A percentile compares a stretch with the other conserved stretches of the same genome.
Evolutionary conservation across 2,329 filamentous ascomycete species (phyloP).

Genomic region (Onygena corvina): DNA sequence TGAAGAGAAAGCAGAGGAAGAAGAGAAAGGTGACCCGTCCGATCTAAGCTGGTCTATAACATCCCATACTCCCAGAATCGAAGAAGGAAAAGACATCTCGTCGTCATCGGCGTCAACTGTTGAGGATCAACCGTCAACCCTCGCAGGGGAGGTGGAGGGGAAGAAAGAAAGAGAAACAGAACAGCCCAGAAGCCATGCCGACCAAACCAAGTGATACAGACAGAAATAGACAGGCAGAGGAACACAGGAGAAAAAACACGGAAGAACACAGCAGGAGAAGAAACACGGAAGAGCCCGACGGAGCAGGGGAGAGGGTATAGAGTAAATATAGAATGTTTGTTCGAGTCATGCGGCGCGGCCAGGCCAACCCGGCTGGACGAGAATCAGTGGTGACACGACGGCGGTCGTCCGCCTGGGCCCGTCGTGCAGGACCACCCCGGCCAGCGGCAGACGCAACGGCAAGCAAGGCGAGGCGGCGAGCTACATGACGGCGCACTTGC

Average conservation of each 20-base stretch:
- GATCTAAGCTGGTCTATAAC: too few relatives aligned
- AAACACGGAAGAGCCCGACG: background rate
- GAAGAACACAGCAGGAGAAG: background rate
- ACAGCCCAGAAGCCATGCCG: constrained; percentile 1
- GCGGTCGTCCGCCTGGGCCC: too few relatives aligned
- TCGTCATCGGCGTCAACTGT: constrained; percentile 4
- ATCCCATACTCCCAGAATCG: too few relatives aligned
- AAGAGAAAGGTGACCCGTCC: too few relatives aligned
- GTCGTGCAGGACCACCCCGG: too few relatives aligned
- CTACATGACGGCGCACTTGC: constrained; percentile 79
- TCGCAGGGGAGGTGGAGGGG: background rate
- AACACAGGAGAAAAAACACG: background rate
- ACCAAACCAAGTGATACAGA: background rate
- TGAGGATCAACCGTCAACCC: too few relatives aligned
- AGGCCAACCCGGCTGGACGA: too few relatives aligned
- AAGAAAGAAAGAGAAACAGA: constrained; percentile 5
- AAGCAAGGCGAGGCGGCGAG: background rate
- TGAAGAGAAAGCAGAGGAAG: background rate
- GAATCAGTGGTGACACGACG: too few relatives aligned
- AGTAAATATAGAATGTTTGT: too few relatives aligned
- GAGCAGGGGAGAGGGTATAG: too few relatives aligned
- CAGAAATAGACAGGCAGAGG: constrained; percentile 2
- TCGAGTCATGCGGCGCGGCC: too few relatives aligned
- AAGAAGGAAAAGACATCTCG: constrained; percentile 3
- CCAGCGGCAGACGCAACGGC: too few relatives aligned